Evolutionary conservation across 169 alveolate genomes (phyloP).

Genomic region (Babesia gibsoni): DNA sequence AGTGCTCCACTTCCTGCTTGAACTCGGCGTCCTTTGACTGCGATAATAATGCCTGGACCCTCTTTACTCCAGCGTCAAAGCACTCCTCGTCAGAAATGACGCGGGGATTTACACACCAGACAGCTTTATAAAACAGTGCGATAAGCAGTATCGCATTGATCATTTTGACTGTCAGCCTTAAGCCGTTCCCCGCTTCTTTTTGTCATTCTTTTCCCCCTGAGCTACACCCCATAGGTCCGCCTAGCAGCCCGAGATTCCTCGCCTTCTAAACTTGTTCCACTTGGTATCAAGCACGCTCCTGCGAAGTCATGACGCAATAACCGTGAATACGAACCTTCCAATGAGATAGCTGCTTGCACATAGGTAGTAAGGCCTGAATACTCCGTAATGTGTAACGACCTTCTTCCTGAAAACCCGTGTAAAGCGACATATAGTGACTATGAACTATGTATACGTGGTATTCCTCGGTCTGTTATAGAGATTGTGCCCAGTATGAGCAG

Average conservation of each 20-base stretch:
- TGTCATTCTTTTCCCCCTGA: not conserved
- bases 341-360: constrained; percentile 53
- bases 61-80: constrained; percentile 7
- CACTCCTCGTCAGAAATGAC: constrained; percentile 38
- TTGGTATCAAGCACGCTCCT: constrained; percentile 50
- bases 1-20: not conserved
- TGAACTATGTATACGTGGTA: too few relatives aligned
- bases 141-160: not conserved
- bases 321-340: constrained; percentile 16
- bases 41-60: not conserved
- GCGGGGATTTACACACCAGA: not conserved
- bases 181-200: too few relatives aligned
- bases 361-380: constrained; percentile 45
- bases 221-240: not conserved
- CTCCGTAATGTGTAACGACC: constrained; percentile 55
- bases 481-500: not conserved
- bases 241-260: not conserved
- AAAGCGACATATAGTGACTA: not conserved
- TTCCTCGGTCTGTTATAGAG: not conserved
- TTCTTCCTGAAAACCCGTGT: constrained; percentile 11
- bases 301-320: not conserved
- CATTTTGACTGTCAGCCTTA: not conserved
- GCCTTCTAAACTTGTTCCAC: constrained; percentile 25
- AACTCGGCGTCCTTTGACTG: not conserved
- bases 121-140: not conserved